Evolutionary conservation across 176 grass and related monocot species (phyloP), one percentile per base, ranked within the genome.

Genomic region (Rhynchospora breviuscula): DNA sequence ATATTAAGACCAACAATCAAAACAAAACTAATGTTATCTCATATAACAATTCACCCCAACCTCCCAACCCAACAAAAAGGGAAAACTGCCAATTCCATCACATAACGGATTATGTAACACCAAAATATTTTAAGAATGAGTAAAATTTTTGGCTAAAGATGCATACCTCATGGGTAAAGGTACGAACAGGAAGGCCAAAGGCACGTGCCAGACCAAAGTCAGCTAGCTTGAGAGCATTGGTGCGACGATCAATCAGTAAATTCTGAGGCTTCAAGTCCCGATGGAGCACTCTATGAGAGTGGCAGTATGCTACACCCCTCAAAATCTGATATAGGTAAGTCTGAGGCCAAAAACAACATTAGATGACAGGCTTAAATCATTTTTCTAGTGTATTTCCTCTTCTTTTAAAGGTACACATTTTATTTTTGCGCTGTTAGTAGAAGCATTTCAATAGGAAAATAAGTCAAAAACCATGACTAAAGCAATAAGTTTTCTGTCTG

Each of bases 231-330:
- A 97, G 82, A 48, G 90, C 83, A 89, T 97, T 97, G 83, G 85
- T 94, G 66, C 87, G 90, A 45, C 65, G 91, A 82, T 97, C 94
- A 80, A 97, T 97, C 87, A 97, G 80, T 68, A 97, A 92, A 90
- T 97, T 97, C 79, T 97, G 94, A 84, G 94, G 94, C 84, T 97
- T 97, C 85, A 97, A 89, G 85, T 97, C 94, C 79, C 94, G 89
- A 85, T 97, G 94, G 84, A 97, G 91, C 87, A 97, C 90, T 88
- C 94, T 90, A 86, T 94, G 94, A 84, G 94, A 94, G 76, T 97
- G 94, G 59, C 94, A 97, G 81, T 94, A 92, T 53, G 94, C 88
- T 87, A 97, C 86, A 11, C 94, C 94, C 0, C 87, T 54, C 51
- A 97, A 90, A 71, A 97, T 94, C 87, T 97, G 94, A 89, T 97